Conservation (phyloP, 257 asterid species). For the Solanum megistacrolobum region DNA sequence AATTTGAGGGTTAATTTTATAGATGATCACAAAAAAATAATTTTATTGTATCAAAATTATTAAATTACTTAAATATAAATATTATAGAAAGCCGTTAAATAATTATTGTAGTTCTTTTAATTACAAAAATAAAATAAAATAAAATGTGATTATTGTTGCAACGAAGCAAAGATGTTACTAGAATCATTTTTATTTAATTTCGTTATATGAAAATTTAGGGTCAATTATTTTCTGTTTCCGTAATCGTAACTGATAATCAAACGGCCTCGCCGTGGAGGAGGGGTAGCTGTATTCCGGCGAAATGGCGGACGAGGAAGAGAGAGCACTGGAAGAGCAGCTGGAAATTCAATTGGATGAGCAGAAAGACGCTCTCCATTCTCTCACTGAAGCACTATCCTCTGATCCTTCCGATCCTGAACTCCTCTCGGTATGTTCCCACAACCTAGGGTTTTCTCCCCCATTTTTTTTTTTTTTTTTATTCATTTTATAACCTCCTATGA, state of each 20-base stretch:
- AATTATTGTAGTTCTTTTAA: background rate
- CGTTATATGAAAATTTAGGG: background rate
- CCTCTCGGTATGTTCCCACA: conserved; percentile 32
- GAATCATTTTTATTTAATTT: background rate
- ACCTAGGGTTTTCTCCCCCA: background rate
- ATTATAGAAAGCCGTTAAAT: background rate
- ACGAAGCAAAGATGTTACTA: background rate
- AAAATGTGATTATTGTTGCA: background rate
- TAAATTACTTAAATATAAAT: background rate
- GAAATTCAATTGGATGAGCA: conserved; percentile 65
- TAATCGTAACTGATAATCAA: background rate
- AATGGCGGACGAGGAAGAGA: conserved; percentile 82
- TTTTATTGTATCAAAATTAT: background rate
- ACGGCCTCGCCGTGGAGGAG: background rate
- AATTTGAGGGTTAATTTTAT: background rate
- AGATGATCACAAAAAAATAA: background rate
- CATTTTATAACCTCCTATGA: background rate
- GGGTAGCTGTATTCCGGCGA: background rate
- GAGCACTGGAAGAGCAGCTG: conserved; percentile 59
- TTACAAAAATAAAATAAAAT: background rate
- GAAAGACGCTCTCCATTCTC: conserved; percentile 57
- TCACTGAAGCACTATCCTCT: conserved; percentile 52
- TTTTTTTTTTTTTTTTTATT: background rate
- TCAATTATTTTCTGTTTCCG: background rate
- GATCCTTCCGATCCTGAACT: conserved; percentile 69